A percentile compares a stretch with the other conserved stretches of the same genome.
Conservation (phyloP, 805 yeast genomes). For the Wickerhamiella kazuoi region DNA sequence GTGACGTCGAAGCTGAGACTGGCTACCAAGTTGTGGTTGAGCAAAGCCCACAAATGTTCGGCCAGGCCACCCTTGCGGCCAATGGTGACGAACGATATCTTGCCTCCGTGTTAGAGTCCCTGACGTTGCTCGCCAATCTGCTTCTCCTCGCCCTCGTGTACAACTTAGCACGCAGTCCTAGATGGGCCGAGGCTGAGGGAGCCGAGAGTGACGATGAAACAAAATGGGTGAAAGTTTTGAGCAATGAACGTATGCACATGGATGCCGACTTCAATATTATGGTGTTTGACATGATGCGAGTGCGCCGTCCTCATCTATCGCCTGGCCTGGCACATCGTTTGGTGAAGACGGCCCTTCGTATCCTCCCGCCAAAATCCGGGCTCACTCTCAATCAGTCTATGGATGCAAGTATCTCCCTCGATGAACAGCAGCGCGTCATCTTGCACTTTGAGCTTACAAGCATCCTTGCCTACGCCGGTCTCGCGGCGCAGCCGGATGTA, state of each 20-base stretch:
- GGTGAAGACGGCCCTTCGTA: background rate
- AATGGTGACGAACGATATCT: background rate
- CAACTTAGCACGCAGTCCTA: background rate
- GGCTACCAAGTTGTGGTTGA: background rate
- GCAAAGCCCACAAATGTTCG: background rate
- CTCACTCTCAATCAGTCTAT: background rate
- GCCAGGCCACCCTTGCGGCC: background rate
- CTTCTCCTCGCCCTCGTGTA: background rate
- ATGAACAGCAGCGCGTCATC: background rate
- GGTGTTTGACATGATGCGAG: background rate
- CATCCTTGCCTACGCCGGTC: background rate
- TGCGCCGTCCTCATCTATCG: background rate
- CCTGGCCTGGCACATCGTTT: background rate
- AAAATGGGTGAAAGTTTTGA: background rate
- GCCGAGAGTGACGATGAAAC: background rate
- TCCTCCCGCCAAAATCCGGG: background rate
- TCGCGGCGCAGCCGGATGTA: background rate
- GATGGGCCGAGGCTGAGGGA: background rate
- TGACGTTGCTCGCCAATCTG: background rate
- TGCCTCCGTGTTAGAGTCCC: background rate
- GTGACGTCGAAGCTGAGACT: background rate
- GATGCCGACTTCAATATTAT: background rate
- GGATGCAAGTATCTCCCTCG: background rate
- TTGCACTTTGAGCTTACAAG: background rate
- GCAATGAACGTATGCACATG: background rate